Conservation (phyloP, 805 yeast species). For the Candida chauliodis region DNA sequence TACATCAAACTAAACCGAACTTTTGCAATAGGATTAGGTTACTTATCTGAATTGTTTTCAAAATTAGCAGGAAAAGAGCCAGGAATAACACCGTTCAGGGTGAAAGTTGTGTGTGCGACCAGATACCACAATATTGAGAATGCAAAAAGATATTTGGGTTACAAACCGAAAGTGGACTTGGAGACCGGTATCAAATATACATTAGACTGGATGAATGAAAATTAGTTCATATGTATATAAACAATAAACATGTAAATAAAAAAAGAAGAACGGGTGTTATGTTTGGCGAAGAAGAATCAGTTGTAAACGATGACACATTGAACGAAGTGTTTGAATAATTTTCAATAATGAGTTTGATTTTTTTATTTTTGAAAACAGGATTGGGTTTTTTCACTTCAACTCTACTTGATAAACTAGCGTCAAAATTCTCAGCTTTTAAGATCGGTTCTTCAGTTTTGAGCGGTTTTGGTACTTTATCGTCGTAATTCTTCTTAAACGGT, state of each 20-base stretch:
- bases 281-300: neutral
- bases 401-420: slow-evolving; percentile 2
- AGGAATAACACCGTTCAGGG: slow-evolving; percentile 94
- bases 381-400: neutral
- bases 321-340: slow-evolving; percentile 3
- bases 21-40: slow-evolving; percentile 79
- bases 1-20: slow-evolving; percentile 69
- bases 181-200: slow-evolving; percentile 80
- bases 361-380: slow-evolving; percentile 10
- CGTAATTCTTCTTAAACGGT: slow-evolving; percentile 43
- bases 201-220: slow-evolving; percentile 83
- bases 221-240: neutral
- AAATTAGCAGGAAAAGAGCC: slow-evolving; percentile 77
- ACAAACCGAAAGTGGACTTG: slow-evolving; percentile 72
- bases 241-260: slow-evolving; percentile 5
- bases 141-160: slow-evolving; percentile 76
- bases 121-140: slow-evolving; percentile 90
- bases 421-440: neutral
- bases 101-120: slow-evolving; percentile 83
- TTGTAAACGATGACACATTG: neutral
- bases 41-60: slow-evolving; percentile 71
- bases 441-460: slow-evolving; percentile 12
- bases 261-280: neutral
- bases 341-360: slow-evolving; percentile 15
- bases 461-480: slow-evolving; percentile 22